Evolutionary conservation across 768 basidiomycete species (phyloP).

Genomic region (Collybia nuda): DNA sequence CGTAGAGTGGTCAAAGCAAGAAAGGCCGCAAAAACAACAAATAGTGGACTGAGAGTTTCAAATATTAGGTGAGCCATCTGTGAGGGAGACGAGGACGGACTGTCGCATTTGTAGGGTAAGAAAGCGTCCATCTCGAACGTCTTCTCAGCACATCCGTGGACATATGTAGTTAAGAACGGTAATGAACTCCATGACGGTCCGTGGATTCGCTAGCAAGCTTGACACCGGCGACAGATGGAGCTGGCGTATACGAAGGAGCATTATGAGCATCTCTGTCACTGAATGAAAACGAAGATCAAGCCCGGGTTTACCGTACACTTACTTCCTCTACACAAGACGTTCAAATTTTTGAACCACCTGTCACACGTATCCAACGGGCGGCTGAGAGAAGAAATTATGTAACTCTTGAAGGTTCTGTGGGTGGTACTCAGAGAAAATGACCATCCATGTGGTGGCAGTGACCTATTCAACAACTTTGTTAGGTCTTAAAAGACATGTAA

Average conservation of each 20-base stretch:
- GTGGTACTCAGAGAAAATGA: too few species aligned
- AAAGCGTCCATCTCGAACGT: constrained; percentile 2
- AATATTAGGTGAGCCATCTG: too few species aligned
- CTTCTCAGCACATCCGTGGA: constrained; percentile 12
- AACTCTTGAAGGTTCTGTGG: too few species aligned
- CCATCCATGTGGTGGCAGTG: too few species aligned
- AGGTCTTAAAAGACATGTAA: too few species aligned
- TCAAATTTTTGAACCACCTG: too few species aligned
- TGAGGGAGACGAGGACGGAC: too few species aligned
- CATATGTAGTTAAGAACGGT: constrained; percentile 1
- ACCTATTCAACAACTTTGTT: too few species aligned
- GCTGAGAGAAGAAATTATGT: too few species aligned
- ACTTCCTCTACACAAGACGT: not conserved
- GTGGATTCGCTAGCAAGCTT: constrained; percentile 7
- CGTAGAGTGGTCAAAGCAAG: constrained; percentile 13
- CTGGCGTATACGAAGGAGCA: constrained; percentile 6
- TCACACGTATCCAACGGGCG: too few species aligned
- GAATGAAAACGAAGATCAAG: constrained; percentile 7
- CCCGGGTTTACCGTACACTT: constrained; percentile 5
- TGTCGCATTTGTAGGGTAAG: not conserved
- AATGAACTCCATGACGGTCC: constrained; percentile 2
- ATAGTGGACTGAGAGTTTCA: too few species aligned
- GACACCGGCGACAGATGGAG: constrained; percentile 7
- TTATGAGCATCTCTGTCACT: constrained; percentile 6
- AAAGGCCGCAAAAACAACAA: constrained; percentile 1